Conservation (phyloP, 2,329 filamentous ascomycete species). For the Aspergillus caelatus region DNA sequence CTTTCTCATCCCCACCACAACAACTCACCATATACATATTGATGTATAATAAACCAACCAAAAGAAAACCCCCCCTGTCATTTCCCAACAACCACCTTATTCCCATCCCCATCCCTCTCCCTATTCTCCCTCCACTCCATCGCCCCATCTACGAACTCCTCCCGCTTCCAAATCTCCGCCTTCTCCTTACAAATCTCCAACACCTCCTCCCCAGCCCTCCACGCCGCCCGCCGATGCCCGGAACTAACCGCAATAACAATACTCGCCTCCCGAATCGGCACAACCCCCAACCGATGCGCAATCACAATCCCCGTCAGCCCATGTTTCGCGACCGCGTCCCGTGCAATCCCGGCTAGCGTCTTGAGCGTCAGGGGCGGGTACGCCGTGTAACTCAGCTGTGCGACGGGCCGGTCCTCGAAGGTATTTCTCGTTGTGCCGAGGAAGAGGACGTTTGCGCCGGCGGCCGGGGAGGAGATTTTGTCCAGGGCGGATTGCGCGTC, state of each 20-base stretch:
- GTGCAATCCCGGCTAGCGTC: constrained; percentile 42
- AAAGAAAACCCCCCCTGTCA: background rate
- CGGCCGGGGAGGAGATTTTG: constrained; percentile 43
- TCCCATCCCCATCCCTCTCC: constrained; percentile 64
- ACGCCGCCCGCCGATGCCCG: constrained; percentile 80
- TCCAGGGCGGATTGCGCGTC: constrained; percentile 37
- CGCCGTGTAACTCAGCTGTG: constrained; percentile 48
- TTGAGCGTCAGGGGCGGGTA: constrained; percentile 48
- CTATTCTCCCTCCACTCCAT: constrained; percentile 84
- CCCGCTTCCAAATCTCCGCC: constrained; percentile 94
- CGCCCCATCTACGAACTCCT: constrained; percentile 77
- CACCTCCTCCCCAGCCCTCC: constrained; percentile 85
- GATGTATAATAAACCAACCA: background rate
- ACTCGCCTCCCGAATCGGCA: constrained; percentile 90
- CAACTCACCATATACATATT: background rate
- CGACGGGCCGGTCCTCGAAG: constrained; percentile 44
- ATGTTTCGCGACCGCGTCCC: constrained; percentile 58
- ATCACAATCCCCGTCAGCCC: constrained; percentile 74
- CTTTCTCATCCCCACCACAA: background rate
- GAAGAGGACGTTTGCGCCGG: constrained; percentile 51
- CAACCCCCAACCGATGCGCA: constrained; percentile 79
- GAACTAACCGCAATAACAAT: constrained; percentile 86
- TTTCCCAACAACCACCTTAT: constrained; percentile 12
- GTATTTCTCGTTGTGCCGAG: constrained; percentile 50
- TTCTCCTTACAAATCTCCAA: constrained; percentile 81